Evolutionary conservation across 106 monocot genomes (phyloP).

Genomic region (Dendrobium chrysotoxum): DNA sequence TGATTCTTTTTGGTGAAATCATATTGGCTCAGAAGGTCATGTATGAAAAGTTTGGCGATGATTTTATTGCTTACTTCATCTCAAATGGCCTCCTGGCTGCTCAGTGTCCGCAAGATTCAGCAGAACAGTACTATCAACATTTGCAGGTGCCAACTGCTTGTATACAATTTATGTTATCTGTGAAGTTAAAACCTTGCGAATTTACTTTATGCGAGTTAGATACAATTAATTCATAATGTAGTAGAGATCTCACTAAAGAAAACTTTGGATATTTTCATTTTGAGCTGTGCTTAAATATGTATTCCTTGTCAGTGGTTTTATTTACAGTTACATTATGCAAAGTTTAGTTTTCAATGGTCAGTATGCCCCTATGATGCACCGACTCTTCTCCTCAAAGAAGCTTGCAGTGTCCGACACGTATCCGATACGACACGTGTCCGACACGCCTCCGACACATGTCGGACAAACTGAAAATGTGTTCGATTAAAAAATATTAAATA

Average conservation of each 20-base stretch:
- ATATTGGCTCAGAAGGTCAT: conserved; percentile 76
- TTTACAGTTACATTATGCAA: not conserved
- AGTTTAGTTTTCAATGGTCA: not conserved
- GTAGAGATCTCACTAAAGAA: not conserved
- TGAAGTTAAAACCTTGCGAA: not conserved
- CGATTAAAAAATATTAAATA: no score
- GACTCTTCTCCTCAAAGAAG: no score
- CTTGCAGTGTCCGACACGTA: no score
- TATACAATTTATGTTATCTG: not conserved
- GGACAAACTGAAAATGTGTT: no score
- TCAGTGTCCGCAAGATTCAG: conserved; percentile 75
- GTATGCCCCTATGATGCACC: no score
- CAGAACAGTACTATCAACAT: conserved; percentile 69
- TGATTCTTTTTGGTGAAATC: conserved; percentile 90
- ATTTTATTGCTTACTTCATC: conserved; percentile 63
- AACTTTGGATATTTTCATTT: not conserved
- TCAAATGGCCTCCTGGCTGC: conserved; percentile 48
- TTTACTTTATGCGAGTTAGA: not conserved
- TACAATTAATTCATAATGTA: not conserved
- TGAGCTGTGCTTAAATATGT: not conserved
- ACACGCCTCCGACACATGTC: no score
- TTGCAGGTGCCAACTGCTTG: conserved; percentile 37
- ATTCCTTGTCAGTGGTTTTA: not conserved
- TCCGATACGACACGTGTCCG: no score
- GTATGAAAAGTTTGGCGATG: conserved; percentile 79